These are phyloP conservation scores for Thalassia testudinum DNA, from an alignment of 116 monocot species.

Conservation along the genomic window DNA sequence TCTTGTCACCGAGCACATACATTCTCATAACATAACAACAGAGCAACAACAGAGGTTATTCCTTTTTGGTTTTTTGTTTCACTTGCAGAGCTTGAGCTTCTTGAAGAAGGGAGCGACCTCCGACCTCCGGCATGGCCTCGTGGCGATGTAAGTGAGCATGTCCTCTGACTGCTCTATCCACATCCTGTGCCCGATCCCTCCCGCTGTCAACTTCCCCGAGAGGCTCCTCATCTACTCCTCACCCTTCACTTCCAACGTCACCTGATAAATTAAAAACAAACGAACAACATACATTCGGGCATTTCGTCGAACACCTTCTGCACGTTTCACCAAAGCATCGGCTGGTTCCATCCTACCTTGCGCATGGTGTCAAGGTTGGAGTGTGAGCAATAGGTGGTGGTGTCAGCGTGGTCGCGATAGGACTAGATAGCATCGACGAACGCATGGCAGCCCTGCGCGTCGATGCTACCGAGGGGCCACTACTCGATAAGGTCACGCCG, in stretches of 20 bases:
- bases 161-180: conserved; percentile 98
- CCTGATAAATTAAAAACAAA: conserved; percentile 17
- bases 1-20: too few species aligned
- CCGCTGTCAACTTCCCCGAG: conserved; percentile 53
- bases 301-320: conserved; percentile 33
- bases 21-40: too few species aligned
- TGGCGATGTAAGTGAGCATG: conserved; percentile 74
- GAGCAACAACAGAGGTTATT: too few species aligned
- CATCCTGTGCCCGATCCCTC: conserved; percentile 60
- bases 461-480: conserved; percentile 86
- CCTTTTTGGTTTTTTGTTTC: too few species aligned
- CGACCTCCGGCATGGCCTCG: conserved; percentile 55
- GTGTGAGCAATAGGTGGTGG: conserved; percentile 41
- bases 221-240: conserved; percentile 60
- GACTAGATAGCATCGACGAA: conserved; percentile 77
- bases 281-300: conserved; percentile 4
- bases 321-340: neutral
- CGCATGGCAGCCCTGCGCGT: conserved; percentile 89
- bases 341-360: conserved; percentile 31
- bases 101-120: conserved; percentile 62
- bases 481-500: conserved; percentile 80
- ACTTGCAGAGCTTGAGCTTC: conserved; percentile 96
- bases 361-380: conserved; percentile 66
- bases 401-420: conserved; percentile 44
- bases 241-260: conserved; percentile 91